phyloP scores from a whole-genome alignment of 2,329 filamentous ascomycete species.

The Apiospora arundinis region DNA sequence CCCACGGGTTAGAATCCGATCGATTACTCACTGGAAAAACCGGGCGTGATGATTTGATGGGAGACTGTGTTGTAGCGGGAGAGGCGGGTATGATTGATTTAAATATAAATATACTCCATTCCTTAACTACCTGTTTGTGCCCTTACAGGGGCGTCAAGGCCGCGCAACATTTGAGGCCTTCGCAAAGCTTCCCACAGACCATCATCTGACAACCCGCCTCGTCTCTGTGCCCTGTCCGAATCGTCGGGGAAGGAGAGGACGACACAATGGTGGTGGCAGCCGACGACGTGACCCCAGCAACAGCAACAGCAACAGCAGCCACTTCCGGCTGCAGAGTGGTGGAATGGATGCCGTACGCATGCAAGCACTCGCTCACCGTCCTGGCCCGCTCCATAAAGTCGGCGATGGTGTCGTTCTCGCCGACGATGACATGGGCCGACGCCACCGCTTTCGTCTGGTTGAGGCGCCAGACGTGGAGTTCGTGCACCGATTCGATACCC shows the following conservation, averaged over 20 bases:
- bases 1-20: background rate
- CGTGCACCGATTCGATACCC: conserved; percentile 71
- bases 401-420: conserved; percentile 60
- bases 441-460: conserved; percentile 74
- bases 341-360: conserved; percentile 76
- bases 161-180: conserved; percentile 39
- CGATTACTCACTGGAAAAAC: background rate
- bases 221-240: conserved; percentile 32
- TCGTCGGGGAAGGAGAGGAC: conserved; percentile 32
- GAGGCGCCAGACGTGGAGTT: conserved; percentile 77
- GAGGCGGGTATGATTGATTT: too few relatives aligned
- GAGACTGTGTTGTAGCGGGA: too few relatives aligned
- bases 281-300: conserved; percentile 19
- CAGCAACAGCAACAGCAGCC: conserved; percentile 26
- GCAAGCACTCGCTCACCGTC: conserved; percentile 71
- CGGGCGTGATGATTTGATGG: background rate
- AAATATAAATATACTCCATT: background rate
- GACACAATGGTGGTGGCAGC: conserved; percentile 3
- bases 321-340: conserved; percentile 73
- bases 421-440: conserved; percentile 71
- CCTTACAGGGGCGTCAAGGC: background rate
- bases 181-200: conserved; percentile 38
- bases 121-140: background rate
- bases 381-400: conserved; percentile 67
- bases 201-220: conserved; percentile 36